Percentiles rank a stretch among this genome's conserved stretches.
Conservation (phyloP, 495 filamentous ascomycete genomes). For the Neurospora sp. region DNA sequence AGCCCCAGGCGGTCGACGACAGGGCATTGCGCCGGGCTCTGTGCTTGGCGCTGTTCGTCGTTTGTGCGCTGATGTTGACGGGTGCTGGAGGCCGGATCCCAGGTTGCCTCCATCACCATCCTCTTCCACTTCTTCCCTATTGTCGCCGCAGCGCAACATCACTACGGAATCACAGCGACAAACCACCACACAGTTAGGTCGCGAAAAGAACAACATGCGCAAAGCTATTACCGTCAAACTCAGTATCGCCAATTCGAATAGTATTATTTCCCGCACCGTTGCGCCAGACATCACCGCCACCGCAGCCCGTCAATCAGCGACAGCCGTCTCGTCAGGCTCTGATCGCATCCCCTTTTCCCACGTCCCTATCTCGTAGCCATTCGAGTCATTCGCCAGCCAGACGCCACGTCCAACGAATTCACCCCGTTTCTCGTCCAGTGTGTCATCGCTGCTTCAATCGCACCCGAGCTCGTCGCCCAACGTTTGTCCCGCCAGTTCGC, state of each 20-base stretch:
- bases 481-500: background rate
- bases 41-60: background rate
- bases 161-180: conserved; percentile 2
- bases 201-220: conserved; percentile 15
- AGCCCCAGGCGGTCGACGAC: background rate
- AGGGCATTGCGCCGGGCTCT: background rate
- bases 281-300: background rate
- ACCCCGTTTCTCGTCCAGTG: background rate
- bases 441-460: background rate
- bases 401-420: background rate
- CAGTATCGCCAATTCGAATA: conserved; percentile 17
- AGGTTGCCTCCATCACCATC: conserved; percentile 12
- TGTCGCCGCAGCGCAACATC: background rate
- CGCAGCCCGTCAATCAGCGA: background rate
- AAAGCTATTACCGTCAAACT: conserved; percentile 13
- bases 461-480: background rate
- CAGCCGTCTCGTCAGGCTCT: conserved; percentile 8
- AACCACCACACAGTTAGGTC: conserved; percentile 1
- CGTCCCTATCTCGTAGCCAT: conserved; percentile 6
- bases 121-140: conserved; percentile 8
- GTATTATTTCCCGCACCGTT: conserved; percentile 11
- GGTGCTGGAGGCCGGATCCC: background rate
- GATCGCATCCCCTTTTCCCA: conserved; percentile 7
- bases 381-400: background rate
- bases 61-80: background rate